Conservation (phyloP, 225 moss, liverwort and hornwort genomes). For the Marchantia polymorpha region DNA sequence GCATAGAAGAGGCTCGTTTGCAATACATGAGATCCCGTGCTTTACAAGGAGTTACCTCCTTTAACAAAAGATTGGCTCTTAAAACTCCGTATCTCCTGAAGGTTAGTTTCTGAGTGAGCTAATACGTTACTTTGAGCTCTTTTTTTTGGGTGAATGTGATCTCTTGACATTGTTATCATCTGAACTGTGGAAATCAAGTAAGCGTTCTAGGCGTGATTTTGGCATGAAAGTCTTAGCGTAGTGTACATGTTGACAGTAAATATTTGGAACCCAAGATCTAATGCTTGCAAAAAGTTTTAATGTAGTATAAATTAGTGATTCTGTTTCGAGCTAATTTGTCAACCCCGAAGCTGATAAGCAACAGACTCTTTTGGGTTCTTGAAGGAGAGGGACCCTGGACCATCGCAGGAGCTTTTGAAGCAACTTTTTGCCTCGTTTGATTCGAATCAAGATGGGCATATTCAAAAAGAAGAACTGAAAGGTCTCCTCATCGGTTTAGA, state of each 20-base stretch:
- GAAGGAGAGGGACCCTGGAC: constrained; percentile 53
- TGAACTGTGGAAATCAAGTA: too few species aligned
- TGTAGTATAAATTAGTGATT: neutral
- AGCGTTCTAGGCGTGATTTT: too few species aligned
- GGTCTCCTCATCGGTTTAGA: constrained; percentile 82
- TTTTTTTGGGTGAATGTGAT: too few species aligned
- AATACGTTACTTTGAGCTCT: neutral
- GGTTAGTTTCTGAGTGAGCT: constrained; percentile 20
- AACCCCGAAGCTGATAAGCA: neutral
- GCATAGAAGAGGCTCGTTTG: constrained; percentile 83
- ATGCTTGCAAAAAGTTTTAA: too few species aligned
- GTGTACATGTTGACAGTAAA: too few species aligned
- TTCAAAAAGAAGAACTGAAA: constrained; percentile 74
- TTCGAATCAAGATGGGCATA: constrained; percentile 79
- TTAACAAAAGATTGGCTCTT: constrained; percentile 37
- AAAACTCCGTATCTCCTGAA: constrained; percentile 35
- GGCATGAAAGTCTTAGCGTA: too few species aligned
- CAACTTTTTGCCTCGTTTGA: constrained; percentile 74
- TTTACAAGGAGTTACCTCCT: constrained; percentile 70
- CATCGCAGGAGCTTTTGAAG: constrained; percentile 52
- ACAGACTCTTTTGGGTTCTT: neutral
- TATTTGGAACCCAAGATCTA: too few species aligned
- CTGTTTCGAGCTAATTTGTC: neutral
- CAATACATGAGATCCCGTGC: constrained; percentile 76
- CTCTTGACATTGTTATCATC: too few species aligned